A percentile compares a stretch with the other conserved stretches of the same genome.
Evolutionary conservation across 495 filamentous ascomycete species (phyloP).

Genomic region (Oidiodendron maius): DNA sequence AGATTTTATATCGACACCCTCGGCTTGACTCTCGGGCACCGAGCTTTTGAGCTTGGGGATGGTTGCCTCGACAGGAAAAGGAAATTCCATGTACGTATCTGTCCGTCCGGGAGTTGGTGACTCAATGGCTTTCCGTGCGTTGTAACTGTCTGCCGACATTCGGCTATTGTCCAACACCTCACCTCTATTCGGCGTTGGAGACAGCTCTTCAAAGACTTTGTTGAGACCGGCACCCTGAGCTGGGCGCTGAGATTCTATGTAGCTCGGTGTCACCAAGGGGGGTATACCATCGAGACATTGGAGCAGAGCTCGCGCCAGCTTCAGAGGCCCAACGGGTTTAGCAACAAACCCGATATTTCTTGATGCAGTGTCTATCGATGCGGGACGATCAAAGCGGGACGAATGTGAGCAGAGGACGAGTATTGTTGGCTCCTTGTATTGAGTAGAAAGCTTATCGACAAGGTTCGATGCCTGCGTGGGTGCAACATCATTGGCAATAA

Average conservation of each 20-base stretch:
- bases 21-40: background rate
- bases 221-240: constrained; percentile 14
- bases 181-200: constrained; percentile 10
- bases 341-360: constrained; percentile 17
- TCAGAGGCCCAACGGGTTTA: constrained; percentile 21
- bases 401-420: constrained; percentile 20
- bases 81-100: constrained; percentile 20
- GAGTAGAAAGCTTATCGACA: background rate
- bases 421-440: constrained; percentile 9
- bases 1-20: background rate
- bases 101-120: constrained; percentile 15
- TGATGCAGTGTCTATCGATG: background rate
- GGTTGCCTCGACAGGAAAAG: constrained; percentile 13
- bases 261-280: background rate
- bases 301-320: constrained; percentile 18
- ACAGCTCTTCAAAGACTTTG: constrained; percentile 19
- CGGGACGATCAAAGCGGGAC: constrained; percentile 10
- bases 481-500: constrained; percentile 16
- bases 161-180: constrained; percentile 21
- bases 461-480: constrained; percentile 5
- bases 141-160: constrained; percentile 22
- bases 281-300: constrained; percentile 14
- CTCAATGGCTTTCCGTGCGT: constrained; percentile 22
- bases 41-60: background rate
- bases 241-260: background rate